Base-by-base conservation (phyloP, 2,329 filamentous ascomycete genomes). In the Aspergillus caelatus region DNA sequence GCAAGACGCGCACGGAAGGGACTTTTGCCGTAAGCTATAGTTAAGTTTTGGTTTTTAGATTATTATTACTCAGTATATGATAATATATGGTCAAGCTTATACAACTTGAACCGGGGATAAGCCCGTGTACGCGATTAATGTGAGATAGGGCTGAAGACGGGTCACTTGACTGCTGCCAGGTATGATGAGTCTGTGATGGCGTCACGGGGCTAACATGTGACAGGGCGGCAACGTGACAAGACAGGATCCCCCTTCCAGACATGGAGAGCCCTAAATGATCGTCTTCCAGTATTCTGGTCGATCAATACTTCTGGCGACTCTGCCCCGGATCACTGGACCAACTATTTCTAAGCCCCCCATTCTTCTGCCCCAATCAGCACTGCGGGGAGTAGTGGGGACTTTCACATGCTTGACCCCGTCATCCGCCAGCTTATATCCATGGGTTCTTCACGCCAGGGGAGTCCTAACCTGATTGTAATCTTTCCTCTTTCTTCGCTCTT, bases 1-100 rank as follows among this genome's bases (percentile, higher is more conserved):
- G 85, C 94, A 98, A 79, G 91, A 96, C 28, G 78, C 78, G n/a
- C 89, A 90, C 69, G 94, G 94, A 3, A 84, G 92, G 68, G 87
- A 91, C 64, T 94, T 87, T 83, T 94, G 91, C 73, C 85, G 82
- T 64, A 81, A 83, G 68, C 66, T 77, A 56, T 81, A 71, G 68
- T 41, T 41, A 55, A 6, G n/a, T 32, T 32, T 46, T 16, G 39
- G 19, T 2, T 19, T 58, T 26, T 58, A 12, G 36, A 36, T 9
- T 50, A n/a, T 32, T 26, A 16, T 6, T 28, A 10, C n/a, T 28
- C 12, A 4, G 45, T 26, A 26, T 48, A 48, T 26, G 12, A 48
- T 16, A 32, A 32, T 26, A n/a, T 12, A 52, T 36, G 14, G 14
- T 6, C 34, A 16, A 36, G 14, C 34, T 36, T 36, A 16, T 36